Evolutionary conservation across 2,329 filamentous ascomycete species (phyloP), one percentile per base, ranked within the genome.

Genomic region (Colletotrichum limetticola): DNA sequence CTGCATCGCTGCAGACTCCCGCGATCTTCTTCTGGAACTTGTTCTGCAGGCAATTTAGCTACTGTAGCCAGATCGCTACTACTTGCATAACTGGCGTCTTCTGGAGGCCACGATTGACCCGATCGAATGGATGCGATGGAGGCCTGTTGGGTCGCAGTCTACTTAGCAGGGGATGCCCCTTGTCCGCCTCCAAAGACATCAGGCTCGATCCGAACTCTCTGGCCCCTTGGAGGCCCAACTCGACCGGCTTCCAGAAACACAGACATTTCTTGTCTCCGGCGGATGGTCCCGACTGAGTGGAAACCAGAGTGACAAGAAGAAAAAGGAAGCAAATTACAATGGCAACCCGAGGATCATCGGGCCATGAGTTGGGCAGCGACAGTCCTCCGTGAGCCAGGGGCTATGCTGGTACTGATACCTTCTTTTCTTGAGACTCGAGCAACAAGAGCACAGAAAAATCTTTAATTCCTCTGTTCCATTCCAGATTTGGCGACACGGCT

Each of bases 291-390:
- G 61, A 57, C 32, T 30, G 66, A 61, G 66, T 61, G 42, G 57
- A 66, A 67, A 35, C 16, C 24, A 57, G 57, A 49, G 65, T 61
- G 60, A 73, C n/a, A n/a, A 24, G 32, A 52, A 35, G 19, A 55
- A 37, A 56, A 62, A 71, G 61, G 60, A 71, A 66, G 60, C 61
- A 66, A 19, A 73, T 65, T 71, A 55, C 59, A 56, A 8, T 57
- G 26, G 55, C 35, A 8, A 66, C 60, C 58, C 22, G 42, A 67
- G 62, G 42, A 53, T 24, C 52, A 46, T 74, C 65, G 49, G 73
- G 66, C 71, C 57, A 62, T 26, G 24, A 11, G 62, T 74, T 66
- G 71, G 73, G 73, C 73, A 74, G 57, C 73, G 55, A 73, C 30
- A 49, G 56, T 30, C 16, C 26, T 61, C 60, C 58, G 16, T 66